Conservation (phyloP, 176 grass and related monocot genomes). For the Tillandsia leiboldiana region DNA sequence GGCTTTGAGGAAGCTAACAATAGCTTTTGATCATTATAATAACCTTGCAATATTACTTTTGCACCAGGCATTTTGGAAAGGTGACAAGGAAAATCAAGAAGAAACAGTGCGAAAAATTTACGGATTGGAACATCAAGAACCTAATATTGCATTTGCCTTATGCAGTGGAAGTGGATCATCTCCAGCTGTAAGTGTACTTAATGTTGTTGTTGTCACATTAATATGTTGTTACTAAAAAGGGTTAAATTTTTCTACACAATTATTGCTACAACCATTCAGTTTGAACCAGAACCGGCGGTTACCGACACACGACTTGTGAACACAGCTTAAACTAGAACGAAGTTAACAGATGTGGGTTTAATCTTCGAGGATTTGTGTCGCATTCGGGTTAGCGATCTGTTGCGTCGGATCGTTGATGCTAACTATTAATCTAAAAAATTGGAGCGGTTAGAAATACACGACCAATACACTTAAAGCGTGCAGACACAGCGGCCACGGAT, state of each 20-base stretch:
- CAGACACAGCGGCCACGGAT: too few species aligned
- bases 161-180: slow-evolving; percentile 78
- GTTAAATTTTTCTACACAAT: background rate
- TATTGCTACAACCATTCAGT: background rate
- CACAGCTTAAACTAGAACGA: too few species aligned
- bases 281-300: too few species aligned
- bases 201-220: background rate
- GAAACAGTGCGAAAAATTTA: slow-evolving; percentile 31
- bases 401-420: too few species aligned
- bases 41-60: background rate
- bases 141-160: slow-evolving; percentile 69
- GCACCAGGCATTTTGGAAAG: slow-evolving; percentile 36
- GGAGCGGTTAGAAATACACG: too few species aligned
- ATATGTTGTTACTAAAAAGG: background rate
- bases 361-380: too few species aligned
- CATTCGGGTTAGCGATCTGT: too few species aligned
- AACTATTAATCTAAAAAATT: too few species aligned
- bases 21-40: background rate
- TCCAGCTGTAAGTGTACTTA: slow-evolving; percentile 57
- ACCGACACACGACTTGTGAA: too few species aligned
- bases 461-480: too few species aligned
- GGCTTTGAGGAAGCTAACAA: too few species aligned
- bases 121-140: slow-evolving; percentile 42
- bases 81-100: slow-evolving; percentile 47
- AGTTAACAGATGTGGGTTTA: too few species aligned